phyloP scores from a whole-genome alignment of 495 filamentous ascomycete species.

The Penicillium dipodomyicola region DNA sequence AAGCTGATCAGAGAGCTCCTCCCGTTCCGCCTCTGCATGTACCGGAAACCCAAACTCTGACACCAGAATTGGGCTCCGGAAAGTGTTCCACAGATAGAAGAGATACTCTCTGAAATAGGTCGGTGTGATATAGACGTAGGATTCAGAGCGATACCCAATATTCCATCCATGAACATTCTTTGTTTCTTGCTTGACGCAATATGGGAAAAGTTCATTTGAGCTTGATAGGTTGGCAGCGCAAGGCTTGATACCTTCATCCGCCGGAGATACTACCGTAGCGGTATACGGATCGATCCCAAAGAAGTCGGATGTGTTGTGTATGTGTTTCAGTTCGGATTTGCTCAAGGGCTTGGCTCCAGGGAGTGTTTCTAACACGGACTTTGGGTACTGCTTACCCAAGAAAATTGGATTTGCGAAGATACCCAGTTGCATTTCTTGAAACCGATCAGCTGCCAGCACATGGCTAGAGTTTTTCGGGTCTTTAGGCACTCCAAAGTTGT shows the following conservation, averaged over 20 bases:
- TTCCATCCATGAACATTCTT: conserved; percentile 40
- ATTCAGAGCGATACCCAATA: conserved; percentile 40
- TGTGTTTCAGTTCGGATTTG: conserved; percentile 30
- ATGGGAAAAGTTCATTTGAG: conserved; percentile 35
- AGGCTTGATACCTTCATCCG: conserved; percentile 32
- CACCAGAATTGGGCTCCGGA: conserved; percentile 35
- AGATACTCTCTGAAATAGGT: conserved; percentile 44
- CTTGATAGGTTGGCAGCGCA: conserved; percentile 32
- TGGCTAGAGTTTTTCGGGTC: conserved; percentile 35
- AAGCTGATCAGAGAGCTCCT: conserved; percentile 35
- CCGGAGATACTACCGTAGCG: conserved; percentile 38
- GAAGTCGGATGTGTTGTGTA: conserved; percentile 43
- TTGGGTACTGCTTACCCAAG: conserved; percentile 42
- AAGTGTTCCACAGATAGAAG: conserved; percentile 45
- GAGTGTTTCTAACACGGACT: conserved; percentile 30
- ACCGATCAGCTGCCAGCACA: conserved; percentile 36
- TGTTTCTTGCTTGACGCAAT: conserved; percentile 39
- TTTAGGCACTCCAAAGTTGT: conserved; percentile 42
- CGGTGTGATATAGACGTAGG: conserved; percentile 43
- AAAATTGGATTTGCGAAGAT: conserved; percentile 42
- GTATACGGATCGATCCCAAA: conserved; percentile 49
- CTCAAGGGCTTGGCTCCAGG: conserved; percentile 32
- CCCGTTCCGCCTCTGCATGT: conserved; percentile 25
- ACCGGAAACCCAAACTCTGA: conserved; percentile 44
- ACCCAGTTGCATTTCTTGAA: conserved; percentile 41